Conservation (phyloP, 2,329 filamentous ascomycete genomes). For the Trichophyton benhamiae region DNA sequence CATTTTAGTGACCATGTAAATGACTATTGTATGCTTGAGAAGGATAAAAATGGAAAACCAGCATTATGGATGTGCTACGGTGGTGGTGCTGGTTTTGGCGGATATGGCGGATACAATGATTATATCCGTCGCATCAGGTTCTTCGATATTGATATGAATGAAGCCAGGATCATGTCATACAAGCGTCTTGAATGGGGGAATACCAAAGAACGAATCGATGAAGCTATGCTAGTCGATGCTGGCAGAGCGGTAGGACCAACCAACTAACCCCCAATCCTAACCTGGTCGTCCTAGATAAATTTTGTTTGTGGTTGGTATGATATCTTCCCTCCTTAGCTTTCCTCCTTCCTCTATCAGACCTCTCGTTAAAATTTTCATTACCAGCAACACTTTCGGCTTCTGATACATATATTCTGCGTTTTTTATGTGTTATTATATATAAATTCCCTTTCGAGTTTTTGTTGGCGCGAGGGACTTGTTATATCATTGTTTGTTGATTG, state of each 20-base stretch:
- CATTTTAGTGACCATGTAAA: slow-evolving; percentile 71
- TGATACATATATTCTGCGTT: not conserved
- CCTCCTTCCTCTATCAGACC: not conserved
- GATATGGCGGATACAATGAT: slow-evolving; percentile 81
- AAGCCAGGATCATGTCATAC: slow-evolving; percentile 79
- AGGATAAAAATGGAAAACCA: slow-evolving; percentile 44
- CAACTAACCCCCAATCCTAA: not conserved
- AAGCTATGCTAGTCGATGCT: slow-evolving; percentile 50
- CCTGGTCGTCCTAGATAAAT: not conserved
- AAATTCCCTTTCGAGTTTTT: not conserved
- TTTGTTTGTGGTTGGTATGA: not conserved
- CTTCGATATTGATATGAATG: slow-evolving; percentile 88
- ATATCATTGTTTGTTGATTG: not conserved
- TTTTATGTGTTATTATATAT: not conserved
- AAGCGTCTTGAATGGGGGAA: slow-evolving; percentile 67
- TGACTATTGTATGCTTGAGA: slow-evolving; percentile 75
- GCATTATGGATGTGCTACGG: slow-evolving; percentile 97
- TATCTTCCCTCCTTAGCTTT: not conserved
- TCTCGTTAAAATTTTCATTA: not conserved
- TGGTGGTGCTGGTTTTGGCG: slow-evolving; percentile 81
- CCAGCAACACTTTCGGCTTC: not conserved
- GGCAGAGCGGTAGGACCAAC: slow-evolving; percentile 37
- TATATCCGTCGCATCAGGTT: slow-evolving; percentile 75
- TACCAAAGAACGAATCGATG: slow-evolving; percentile 41
- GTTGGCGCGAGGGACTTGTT: not conserved